Evolutionary conservation across 2,329 filamentous ascomycete species (phyloP), one percentile per base, ranked within the genome.

Genomic region (Epichloe coenophiala): DNA sequence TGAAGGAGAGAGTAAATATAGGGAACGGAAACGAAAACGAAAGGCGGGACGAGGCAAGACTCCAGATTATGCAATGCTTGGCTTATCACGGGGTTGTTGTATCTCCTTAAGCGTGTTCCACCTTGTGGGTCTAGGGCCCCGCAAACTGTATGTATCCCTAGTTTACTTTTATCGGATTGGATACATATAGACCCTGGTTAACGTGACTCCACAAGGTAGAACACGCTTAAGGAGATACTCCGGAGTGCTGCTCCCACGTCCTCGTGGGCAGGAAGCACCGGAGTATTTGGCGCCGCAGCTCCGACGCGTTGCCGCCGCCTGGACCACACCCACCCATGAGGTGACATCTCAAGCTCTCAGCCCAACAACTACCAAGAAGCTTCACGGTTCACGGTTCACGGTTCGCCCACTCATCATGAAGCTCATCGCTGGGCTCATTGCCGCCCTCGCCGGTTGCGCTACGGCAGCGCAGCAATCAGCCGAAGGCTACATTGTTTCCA

Each of bases 401-500:
- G 50, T 17, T 17, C 17, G 17, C 17, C 17, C 17, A 50, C 6
- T 57, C 62, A 69, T 59, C 61, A 72, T 72, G 70, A 71, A 69
- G 67, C 66, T 71, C 58, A 64, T 58, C 53, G 55, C 66, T 54
- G 68, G 69, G 60, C 60, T 71, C 53, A 58, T 64, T 51, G 64
- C 64, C 54, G 66, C 65, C 54, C 59, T 71, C 48, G 63, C 61
- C 50, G 63, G 68, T 59, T 63, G 66, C 57, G 61, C 62, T 51
- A 64, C 66, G 51, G 69, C 71, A 46, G 60, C 63, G 47, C 61
- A 65, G 47, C 65, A 67, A 47, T 60, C 65, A 41, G 76, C 77
- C 49, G 70, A 75, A 56, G 77, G 77, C 55, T 82, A 76, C 63
- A 68, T 81, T 51, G 67, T 80, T 47, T 68, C 65, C 49, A 53